Evolutionary conservation across 1,284 basidiomycete genomes (phyloP).

Genomic region (Pseudozyma pruni): DNA sequence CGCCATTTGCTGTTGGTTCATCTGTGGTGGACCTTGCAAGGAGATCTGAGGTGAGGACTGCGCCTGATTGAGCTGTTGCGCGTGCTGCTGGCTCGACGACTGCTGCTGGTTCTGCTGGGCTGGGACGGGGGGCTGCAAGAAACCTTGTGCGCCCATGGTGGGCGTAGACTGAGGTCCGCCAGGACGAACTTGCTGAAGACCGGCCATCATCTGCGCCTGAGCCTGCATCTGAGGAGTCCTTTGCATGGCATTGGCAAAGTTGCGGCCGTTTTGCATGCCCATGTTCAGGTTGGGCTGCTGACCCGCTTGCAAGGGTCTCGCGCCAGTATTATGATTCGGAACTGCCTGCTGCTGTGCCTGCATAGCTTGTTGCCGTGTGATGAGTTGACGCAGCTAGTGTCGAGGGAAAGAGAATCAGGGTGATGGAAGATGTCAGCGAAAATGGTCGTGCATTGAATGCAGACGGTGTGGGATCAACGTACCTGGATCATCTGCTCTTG

Average conservation of each 20-base stretch:
- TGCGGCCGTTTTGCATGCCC: conserved; percentile 29
- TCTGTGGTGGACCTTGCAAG: conserved; percentile 18
- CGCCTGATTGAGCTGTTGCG: conserved; percentile 15
- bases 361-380: conserved; percentile 49
- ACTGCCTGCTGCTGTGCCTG: conserved; percentile 53
- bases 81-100: conserved; percentile 17
- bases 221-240: conserved; percentile 53
- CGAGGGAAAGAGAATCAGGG: too few species aligned
- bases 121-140: conserved; percentile 26
- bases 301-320: conserved; percentile 47
- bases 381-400: conserved; percentile 42
- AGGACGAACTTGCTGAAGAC: conserved; percentile 43
- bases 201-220: conserved; percentile 54
- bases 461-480: not conserved
- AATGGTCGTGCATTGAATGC: not conserved
- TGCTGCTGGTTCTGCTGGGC: conserved; percentile 21
- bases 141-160: conserved; percentile 29
- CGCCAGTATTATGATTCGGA: conserved; percentile 40
- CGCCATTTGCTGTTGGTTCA: conserved; percentile 32
- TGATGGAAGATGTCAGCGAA: conserved; percentile 4
- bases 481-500: conserved; percentile 52
- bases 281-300: conserved; percentile 39
- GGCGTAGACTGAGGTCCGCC: conserved; percentile 33
- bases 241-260: conserved; percentile 47
- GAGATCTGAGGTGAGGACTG: conserved; percentile 33